Evolutionary conservation across 169 alveolate genomes (phyloP), one percentile per base, ranked within the genome.

Genomic region (Cryptosporidium sp.): DNA sequence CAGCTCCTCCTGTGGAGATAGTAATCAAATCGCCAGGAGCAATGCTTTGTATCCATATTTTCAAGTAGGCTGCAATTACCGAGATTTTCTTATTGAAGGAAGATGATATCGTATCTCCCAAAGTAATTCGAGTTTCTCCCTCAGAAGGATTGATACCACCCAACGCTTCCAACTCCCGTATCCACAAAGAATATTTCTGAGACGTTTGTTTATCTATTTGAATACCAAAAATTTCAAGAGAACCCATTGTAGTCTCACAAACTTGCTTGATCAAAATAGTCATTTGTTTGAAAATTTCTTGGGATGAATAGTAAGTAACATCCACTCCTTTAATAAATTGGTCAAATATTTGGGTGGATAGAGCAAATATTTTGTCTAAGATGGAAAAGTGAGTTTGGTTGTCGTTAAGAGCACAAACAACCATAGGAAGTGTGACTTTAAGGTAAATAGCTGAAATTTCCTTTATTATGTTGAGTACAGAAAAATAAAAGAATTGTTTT

Each of bases 401-500:
- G 7, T 73, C 86, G 9, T 73, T 59, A n/a, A n/a, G 14, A 3
- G 23, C 37, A 37, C 86, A 73, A 31, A 73, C 70, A 26, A 73
- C 10, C 51, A 55, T 33, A 2, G 86, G 86, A 23, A 50, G 35
- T 0, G 48, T 26, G 31, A 73, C 18, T 26, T 73, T 73, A 16
- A 31, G 26, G 18, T 73, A 73, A n/a, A 73, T 58, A 12, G 31
- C 29, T 14, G 71, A 7, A 3, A 73, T 41, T 35, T 73, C 71
- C 37, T 37, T 73, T 33, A 73, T 50, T 23, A 73, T 33, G 16
- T 29, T 26, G n/a, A 73, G 35, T 3, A 37, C 41, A 5, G 86
- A 73, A 35, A 52, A 73, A 23, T 33, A 73, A 55, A 52, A 52
- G 70, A 52, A 73, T 26, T 73, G 71, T 39, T 73, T 73, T 58